Base-by-base conservation (phyloP, 129 eudicot species). In the Chrysanthemum makinoi region DNA sequence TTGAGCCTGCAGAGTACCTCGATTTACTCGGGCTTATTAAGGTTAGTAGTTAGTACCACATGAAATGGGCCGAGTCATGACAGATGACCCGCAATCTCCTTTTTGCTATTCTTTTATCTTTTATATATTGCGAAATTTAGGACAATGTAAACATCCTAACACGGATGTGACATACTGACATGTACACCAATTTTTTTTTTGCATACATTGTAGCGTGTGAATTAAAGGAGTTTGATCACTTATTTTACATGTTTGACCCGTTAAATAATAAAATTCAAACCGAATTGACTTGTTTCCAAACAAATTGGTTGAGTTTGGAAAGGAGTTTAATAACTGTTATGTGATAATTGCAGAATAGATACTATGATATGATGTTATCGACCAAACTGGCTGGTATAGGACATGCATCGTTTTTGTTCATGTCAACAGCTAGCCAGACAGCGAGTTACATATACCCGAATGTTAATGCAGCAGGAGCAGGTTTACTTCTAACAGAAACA, bases 331-430 rank as follows among this genome's bases (percentile, higher is more conserved):
- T 0, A 18, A 70, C 11, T 71, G 54, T 53, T 64, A 44, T 28
- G 59, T 53, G 59, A 3, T 71, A 77, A 47, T 73, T 66, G 77
- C 95, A 92, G 98, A 80, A 61, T 68, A 85, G 95, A 82, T 92
- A 92, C 76, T 89, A 89, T 26, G 96, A 89, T 65, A 85, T 89
- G 95, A 74, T 92, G 48, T 66, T 92, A 62, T 89, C 98, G 8
- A 92, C 96, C 47, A 92, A 80, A 83, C 77, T 92, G 30, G 96
- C 98, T 52, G 98, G 98, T 71, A n/a, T 92, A 49, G 98, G 98
- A 24, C 98, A 92, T 49, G 96, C 86, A n/a, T 72, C 91, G n/a
- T 92, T 92, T 83, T 80, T 92, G 89, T 92, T 89, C 75, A 81
- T 89, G 95, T 72, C 98, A 11, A 79, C 91, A 62, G 98, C 98